A percentile compares a stretch with the other conserved stretches of the same genome.
Conservation (phyloP, 2,329 filamentous ascomycete genomes). For the Neopestalotiopsis sp. region DNA sequence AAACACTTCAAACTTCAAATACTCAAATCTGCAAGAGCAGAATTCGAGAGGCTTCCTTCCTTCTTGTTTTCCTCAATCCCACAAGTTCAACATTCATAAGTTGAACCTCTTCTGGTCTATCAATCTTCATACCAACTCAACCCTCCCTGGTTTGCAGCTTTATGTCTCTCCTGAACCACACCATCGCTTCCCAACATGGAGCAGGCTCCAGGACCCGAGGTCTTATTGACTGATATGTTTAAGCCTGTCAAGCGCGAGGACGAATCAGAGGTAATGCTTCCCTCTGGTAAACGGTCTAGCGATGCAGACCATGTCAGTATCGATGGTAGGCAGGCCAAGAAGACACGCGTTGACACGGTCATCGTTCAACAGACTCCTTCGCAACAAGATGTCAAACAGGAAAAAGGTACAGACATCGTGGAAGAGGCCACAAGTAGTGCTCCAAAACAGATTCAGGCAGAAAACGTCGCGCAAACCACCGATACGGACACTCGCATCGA, state of each 20-base stretch:
- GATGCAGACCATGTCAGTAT: neutral
- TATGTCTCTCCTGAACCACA: neutral
- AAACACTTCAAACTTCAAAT: neutral
- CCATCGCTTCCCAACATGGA: neutral
- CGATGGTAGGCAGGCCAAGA: neutral
- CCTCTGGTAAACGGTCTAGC: neutral
- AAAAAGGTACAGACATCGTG: neutral
- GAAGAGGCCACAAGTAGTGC: neutral
- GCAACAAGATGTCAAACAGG: too few species aligned
- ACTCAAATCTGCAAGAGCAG: neutral
- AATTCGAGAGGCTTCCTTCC: neutral
- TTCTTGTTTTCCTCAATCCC: neutral
- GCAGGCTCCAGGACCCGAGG: neutral
- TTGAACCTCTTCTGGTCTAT: neutral
- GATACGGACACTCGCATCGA: neutral
- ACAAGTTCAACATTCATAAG: neutral
- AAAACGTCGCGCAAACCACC: neutral
- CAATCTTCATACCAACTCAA: neutral
- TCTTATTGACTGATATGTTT: neutral
- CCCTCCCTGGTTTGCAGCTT: too few species aligned
- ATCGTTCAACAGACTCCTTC: too few species aligned
- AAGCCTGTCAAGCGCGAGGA: neutral
- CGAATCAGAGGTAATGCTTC: neutral
- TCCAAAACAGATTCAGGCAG: neutral
- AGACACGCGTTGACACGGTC: neutral